Conservation (phyloP, 1,284 basidiomycete species). For the Puccinia novopanici region DNA sequence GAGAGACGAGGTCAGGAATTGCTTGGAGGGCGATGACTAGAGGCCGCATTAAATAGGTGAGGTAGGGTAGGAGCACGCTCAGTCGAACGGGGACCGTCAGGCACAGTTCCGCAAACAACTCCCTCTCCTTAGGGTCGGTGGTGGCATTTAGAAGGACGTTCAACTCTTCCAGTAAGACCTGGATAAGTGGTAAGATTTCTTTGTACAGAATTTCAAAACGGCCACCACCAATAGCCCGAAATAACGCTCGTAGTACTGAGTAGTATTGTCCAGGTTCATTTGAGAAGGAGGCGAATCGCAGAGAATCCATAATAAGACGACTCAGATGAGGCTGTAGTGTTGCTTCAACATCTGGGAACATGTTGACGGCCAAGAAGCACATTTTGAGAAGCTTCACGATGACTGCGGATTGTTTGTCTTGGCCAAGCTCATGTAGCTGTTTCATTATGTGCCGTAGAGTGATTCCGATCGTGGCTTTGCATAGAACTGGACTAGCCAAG, state of each 20-base stretch:
- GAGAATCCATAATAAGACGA: slow-evolving; percentile 94
- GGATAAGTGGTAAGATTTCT: slow-evolving; percentile 90
- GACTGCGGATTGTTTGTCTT: slow-evolving; percentile 79
- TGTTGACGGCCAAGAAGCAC: slow-evolving; percentile 85
- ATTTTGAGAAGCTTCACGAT: slow-evolving; percentile 93
- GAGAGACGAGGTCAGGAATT: slow-evolving; percentile 84
- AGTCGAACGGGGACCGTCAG: slow-evolving; percentile 94
- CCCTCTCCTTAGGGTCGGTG: slow-evolving; percentile 70
- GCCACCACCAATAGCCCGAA: slow-evolving; percentile 96
- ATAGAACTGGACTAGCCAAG: slow-evolving; percentile 79
- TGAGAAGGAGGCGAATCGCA: slow-evolving; percentile 88
- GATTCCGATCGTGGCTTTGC: slow-evolving; percentile 88
- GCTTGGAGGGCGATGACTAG: slow-evolving; percentile 88
- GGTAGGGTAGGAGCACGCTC: slow-evolving; percentile 91
- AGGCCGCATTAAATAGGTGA: slow-evolving; percentile 95
- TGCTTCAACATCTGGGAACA: slow-evolving; percentile 81
- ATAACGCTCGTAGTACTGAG: slow-evolving; percentile 87
- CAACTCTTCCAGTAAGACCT: slow-evolving; percentile 93
- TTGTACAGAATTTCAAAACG: slow-evolving; percentile 94
- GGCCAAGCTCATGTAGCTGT: slow-evolving; percentile 78
- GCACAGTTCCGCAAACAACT: slow-evolving; percentile 95
- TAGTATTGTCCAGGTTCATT: slow-evolving; percentile 90
- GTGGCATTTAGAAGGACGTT: slow-evolving; percentile 85
- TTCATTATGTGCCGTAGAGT: slow-evolving; percentile 84
- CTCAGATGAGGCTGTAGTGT: slow-evolving; percentile 89